Conservation (phyloP, 2,329 filamentous ascomycete genomes). For the Fusarium clavum region DNA sequence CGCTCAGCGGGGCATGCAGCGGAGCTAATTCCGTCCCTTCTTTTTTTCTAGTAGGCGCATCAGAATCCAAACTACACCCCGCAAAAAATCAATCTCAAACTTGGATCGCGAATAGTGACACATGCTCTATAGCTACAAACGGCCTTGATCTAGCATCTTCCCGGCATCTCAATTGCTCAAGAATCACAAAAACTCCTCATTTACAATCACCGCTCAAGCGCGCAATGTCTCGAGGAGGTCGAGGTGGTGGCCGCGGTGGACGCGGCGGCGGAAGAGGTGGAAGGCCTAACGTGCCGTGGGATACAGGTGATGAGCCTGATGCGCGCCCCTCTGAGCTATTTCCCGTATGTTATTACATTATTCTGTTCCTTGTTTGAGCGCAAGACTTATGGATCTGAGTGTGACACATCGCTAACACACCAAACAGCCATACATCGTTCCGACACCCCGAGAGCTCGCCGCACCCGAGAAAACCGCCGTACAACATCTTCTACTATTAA, state of each 20-base stretch:
- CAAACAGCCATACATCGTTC: constrained; percentile 62
- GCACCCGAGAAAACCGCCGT: constrained; percentile 60
- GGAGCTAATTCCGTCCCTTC: constrained; percentile 37
- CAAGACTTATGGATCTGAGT: background rate
- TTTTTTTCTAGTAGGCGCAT: constrained; percentile 21
- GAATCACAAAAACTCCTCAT: too few relatives aligned
- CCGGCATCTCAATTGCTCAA: too few relatives aligned
- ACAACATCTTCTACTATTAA: constrained; percentile 65
- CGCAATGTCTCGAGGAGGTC: constrained; percentile 65
- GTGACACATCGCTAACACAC: constrained; percentile 21
- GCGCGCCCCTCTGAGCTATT: constrained; percentile 70
- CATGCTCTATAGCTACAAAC: constrained; percentile 2
- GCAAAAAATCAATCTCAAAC: constrained; percentile 43
- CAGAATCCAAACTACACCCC: constrained; percentile 33
- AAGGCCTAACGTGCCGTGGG: constrained; percentile 63
- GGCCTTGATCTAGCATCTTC: background rate
- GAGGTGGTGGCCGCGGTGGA: constrained; percentile 64
- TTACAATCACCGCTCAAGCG: background rate
- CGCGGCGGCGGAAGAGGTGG: constrained; percentile 61
- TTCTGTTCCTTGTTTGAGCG: background rate
- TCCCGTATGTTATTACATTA: constrained; percentile 56
- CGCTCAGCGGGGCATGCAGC: constrained; percentile 30
- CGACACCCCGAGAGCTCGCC: constrained; percentile 58
- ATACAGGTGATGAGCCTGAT: constrained; percentile 65
- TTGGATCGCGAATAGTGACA: constrained; percentile 12